Evolutionary conservation across 345 rosid species (phyloP), one percentile per base, ranked within the genome.

Genomic region (Anacardium occidentale): DNA sequence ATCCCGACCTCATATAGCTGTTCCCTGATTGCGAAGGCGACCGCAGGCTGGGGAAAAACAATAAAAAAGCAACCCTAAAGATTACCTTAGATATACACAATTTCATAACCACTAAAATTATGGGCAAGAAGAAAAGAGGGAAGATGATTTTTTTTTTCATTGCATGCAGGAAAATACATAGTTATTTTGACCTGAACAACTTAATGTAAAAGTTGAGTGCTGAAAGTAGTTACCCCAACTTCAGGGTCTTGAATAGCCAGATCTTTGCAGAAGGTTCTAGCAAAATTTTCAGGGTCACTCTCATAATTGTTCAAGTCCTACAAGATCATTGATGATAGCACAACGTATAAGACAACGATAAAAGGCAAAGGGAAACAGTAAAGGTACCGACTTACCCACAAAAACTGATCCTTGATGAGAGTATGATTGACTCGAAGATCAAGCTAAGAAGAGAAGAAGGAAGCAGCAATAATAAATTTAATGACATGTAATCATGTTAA

Each of bases 21-120:
- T 82, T 92, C 98, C 81, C 99, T 88, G 55, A 95, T 92, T 68
- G 97, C 94, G 79, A 90, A 92, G 69, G 97, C 94, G 81, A 95
- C 78, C 64, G 99, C 99, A 73, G 97, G 98, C 98, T 95, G 88
- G 79, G 77, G 18, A 70, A 69, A 70, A 51, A 10, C 58, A 11
- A 75, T 67, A 18, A 71, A 69, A 70, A 51, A 9, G 58, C 8
- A 75, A 67, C n/a, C n/a, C 50, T 6, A 53, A 73, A 42, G 32
- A 7, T 51, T 7, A 54, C 12, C 12, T 4, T 29, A 62, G 29
- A 67, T 37, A 63, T 52, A 5, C 54, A 40, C 2, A 58, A 58
- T 17, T 59, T 12, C 45, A 22, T 53, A n/a, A 66, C 32, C 44
- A 76, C 63, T 58, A 14, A 47, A 7, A 24, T 40, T 34, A 51